phyloP scores from a whole-genome alignment of 768 basidiomycete genomes.

The Boletus sensibilis region DNA sequence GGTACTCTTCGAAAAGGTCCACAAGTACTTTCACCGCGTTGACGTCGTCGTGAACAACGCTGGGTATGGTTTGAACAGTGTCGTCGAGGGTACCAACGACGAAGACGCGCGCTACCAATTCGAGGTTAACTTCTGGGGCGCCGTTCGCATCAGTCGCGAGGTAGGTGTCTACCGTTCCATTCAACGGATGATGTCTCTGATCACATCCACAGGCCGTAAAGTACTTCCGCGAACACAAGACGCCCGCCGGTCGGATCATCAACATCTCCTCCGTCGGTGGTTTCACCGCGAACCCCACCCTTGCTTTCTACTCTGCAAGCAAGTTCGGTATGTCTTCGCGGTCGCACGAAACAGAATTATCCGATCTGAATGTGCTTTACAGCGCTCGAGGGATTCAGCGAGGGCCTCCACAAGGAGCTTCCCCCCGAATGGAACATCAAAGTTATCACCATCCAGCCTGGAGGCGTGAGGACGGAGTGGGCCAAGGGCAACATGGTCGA shows the following conservation, averaged over 20 bases:
- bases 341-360: too few relatives aligned
- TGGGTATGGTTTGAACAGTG: conserved; percentile 20
- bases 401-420: conserved; percentile 24
- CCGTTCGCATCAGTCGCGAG: conserved; percentile 23
- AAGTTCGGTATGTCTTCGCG: conserved; percentile 18
- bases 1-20: conserved; percentile 22
- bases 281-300: conserved; percentile 15
- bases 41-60: conserved; percentile 39
- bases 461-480: conserved; percentile 22
- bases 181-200: neutral
- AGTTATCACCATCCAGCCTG: conserved; percentile 22
- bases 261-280: conserved; percentile 24
- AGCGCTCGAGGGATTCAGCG: conserved; percentile 31
- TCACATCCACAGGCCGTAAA: conserved; percentile 18
- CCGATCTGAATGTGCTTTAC: neutral
- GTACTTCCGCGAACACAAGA: conserved; percentile 33
- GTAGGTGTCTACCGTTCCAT: neutral
- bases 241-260: conserved; percentile 21
- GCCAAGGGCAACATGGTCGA: conserved; percentile 21
- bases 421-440: conserved; percentile 29
- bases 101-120: conserved; percentile 29
- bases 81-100: conserved; percentile 29
- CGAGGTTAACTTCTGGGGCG: conserved; percentile 37
- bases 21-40: conserved; percentile 29
- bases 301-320: conserved; percentile 22